Evolutionary conservation across 2,329 filamentous ascomycete genomes (phyloP), one percentile per base, ranked within the genome.

Genomic region (Penicillium sp.): DNA sequence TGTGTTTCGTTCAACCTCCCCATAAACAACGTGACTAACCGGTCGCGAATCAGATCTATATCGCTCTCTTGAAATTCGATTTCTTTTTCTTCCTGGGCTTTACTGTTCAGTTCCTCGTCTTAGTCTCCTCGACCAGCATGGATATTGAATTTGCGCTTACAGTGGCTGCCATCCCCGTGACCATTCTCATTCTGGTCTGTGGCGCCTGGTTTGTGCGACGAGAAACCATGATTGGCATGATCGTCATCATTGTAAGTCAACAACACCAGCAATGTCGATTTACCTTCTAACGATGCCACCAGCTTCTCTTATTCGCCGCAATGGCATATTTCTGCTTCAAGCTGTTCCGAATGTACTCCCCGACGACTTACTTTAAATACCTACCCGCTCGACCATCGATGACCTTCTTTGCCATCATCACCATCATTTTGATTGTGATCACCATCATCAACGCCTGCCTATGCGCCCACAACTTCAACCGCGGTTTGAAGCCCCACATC

Each of bases 61-160:
- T 99, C 69, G 91, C 94, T 36, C 84, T 99, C 11, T 83, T 99
- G 62, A 99, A 99, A 76, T 99, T 99, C 74, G 94, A 99, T 77
- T 97, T 99, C 77, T 99, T 99, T 85, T 97, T 99, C 81, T 99
- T 99, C 82, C 85, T 99, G 48, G 94, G 93, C 52, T 99, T 99
- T 75, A 97, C 94, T 7, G 90, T 99, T 44, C 94, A 99, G 71
- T 99, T 99, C 75, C 84, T 97, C 51, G 93, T 99, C 66, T 89
- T 97, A 56, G 91, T 99, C 57, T 87, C 84, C 55, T 87, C 84
- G 42, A 83, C 83, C 61, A 81, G 80, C 26, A 82, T 82, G 45
- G 83, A 88, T 59, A 79, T 85, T 66, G 94, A 99, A 73, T 90
- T 94, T 66, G 88, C 84, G 52, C 81, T 97, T 50, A 99, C 95